Evolutionary conservation across 148 eudicot genomes (phyloP).

Genomic region (Suaeda aralocaspica): DNA sequence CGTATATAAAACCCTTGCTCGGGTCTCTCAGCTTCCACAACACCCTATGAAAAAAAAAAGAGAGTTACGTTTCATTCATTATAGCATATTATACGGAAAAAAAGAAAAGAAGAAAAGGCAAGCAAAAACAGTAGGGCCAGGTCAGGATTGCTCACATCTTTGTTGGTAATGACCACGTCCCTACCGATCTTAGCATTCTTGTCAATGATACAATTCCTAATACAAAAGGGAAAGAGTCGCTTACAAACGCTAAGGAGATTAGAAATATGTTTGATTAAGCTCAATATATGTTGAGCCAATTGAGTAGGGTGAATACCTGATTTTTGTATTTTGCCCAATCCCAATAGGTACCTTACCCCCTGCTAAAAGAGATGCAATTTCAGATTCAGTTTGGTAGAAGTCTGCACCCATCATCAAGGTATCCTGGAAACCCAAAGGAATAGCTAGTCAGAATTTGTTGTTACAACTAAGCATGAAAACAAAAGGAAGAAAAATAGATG

Average conservation of each 20-base stretch:
- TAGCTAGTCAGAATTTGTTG: constrained; percentile 1
- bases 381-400: constrained; percentile 89
- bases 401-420: constrained; percentile 97
- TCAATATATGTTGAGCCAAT: neutral
- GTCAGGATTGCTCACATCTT: constrained; percentile 56
- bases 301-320: constrained; percentile 41
- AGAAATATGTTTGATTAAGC: neutral
- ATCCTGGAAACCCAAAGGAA: constrained; percentile 42
- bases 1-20: constrained; percentile 90
- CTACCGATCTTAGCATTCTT: constrained; percentile 89
- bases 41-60: constrained; percentile 44
- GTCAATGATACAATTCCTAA: constrained; percentile 87
- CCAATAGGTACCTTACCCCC: constrained; percentile 93
- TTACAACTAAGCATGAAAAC: neutral
- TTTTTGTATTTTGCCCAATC: constrained; percentile 74
- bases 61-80: neutral
- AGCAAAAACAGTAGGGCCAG: neutral
- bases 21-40: constrained; percentile 77
- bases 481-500: neutral
- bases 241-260: neutral
- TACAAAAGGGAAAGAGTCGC: neutral
- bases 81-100: neutral
- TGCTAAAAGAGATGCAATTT: constrained; percentile 83
- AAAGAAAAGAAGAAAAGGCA: neutral
- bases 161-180: constrained; percentile 79